Conservation (phyloP, 2,329 filamentous ascomycete genomes). For the Teratosphaeria nubilosa region DNA sequence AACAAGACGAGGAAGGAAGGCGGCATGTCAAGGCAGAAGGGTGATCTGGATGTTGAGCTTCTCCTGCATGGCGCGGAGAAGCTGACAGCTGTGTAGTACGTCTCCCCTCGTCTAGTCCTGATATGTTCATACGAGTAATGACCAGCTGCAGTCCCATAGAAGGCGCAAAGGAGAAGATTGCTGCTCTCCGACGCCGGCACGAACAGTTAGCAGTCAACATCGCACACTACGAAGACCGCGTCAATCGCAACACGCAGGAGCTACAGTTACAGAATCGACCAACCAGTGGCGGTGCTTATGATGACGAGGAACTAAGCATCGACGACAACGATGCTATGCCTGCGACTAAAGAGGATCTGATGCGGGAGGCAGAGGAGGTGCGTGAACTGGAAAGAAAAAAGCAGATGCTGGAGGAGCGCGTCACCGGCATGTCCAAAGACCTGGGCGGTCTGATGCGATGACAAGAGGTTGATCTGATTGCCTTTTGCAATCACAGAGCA, state of each 20-base stretch:
- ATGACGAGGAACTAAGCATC: slow-evolving; percentile 42
- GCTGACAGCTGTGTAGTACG: slow-evolving; percentile 73
- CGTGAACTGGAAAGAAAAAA: slow-evolving; percentile 54
- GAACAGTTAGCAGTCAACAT: slow-evolving; percentile 62
- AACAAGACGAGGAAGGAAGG: slow-evolving; percentile 59
- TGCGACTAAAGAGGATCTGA: slow-evolving; percentile 59
- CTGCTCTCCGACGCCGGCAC: slow-evolving; percentile 60
- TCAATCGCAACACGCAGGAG: slow-evolving; percentile 65
- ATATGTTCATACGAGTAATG: not conserved
- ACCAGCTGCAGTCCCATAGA: slow-evolving; percentile 50
- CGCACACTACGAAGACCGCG: slow-evolving; percentile 68
- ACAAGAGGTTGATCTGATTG: slow-evolving; percentile 10
- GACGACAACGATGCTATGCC: slow-evolving; percentile 26
- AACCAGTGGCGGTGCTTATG: slow-evolving; percentile 44
- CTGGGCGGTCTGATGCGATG: slow-evolving; percentile 51
- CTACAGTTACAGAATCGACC: slow-evolving; percentile 59
- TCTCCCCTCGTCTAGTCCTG: slow-evolving; percentile 5
- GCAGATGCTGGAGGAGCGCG: slow-evolving; percentile 50
- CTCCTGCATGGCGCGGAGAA: slow-evolving; percentile 81
- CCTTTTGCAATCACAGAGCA: not conserved
- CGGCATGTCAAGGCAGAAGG: slow-evolving; percentile 37
- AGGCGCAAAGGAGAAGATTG: slow-evolving; percentile 68
- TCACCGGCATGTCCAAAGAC: slow-evolving; percentile 59
- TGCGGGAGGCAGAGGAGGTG: slow-evolving; percentile 59
- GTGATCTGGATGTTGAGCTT: slow-evolving; percentile 77